These are phyloP conservation scores for Ophiosphaerella herpotricha DNA, from an alignment of 2,329 filamentous ascomycete genomes.

Conservation along the genomic window DNA sequence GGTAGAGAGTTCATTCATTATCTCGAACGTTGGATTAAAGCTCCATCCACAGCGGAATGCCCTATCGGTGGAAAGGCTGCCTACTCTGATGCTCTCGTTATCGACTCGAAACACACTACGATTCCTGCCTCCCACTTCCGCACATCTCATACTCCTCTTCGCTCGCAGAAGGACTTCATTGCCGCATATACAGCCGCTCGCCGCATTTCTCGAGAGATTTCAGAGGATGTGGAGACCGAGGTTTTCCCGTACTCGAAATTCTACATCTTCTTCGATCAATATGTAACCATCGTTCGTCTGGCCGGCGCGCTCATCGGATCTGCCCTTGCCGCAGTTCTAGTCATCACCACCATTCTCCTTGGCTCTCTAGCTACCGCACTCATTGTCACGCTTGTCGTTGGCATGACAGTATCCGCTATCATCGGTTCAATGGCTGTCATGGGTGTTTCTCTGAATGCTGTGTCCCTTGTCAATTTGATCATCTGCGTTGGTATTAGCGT, in stretches of 20 bases:
- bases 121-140: slow-evolving; percentile 90
- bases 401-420: slow-evolving; percentile 93
- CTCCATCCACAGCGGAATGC: slow-evolving; percentile 81
- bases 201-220: slow-evolving; percentile 80
- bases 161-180: slow-evolving; percentile 91
- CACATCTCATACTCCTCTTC: slow-evolving; percentile 83
- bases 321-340: slow-evolving; percentile 82
- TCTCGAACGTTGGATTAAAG: slow-evolving; percentile 77
- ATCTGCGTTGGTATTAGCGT: slow-evolving; percentile 97
- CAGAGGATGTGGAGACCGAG: slow-evolving; percentile 70
- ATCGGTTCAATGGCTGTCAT: slow-evolving; percentile 92
- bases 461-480: slow-evolving; percentile 92
- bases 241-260: slow-evolving; percentile 97
- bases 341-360: slow-evolving; percentile 77
- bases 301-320: slow-evolving; percentile 80
- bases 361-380: slow-evolving; percentile 82
- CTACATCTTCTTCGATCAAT: slow-evolving; percentile 99
- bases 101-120: slow-evolving; percentile 68
- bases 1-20: slow-evolving; percentile 90
- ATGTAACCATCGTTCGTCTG: slow-evolving; percentile 79
- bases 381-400: slow-evolving; percentile 82
- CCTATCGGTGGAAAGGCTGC: slow-evolving; percentile 86
- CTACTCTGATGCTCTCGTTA: slow-evolving; percentile 81
- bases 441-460: slow-evolving; percentile 88
- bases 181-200: slow-evolving; percentile 85